Conservation (phyloP, 352 stramenopile genomes). For the Phytophthora megakarya region DNA sequence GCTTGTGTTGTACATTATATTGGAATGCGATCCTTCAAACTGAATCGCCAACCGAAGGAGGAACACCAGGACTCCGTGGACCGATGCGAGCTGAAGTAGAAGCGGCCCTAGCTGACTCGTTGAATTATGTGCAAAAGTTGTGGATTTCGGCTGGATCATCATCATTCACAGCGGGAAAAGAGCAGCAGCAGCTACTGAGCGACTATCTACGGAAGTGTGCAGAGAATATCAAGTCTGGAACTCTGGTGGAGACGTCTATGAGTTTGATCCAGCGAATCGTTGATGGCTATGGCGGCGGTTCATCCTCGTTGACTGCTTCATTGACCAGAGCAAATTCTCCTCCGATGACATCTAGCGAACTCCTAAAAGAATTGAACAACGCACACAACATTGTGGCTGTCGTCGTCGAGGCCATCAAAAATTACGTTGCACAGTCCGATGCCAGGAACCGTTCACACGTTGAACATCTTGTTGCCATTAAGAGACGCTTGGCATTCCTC, state of each 20-base stretch:
- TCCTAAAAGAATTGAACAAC: constrained; percentile 73
- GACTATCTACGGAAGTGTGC: constrained; percentile 80
- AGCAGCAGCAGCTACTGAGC: constrained; percentile 71
- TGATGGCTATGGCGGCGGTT: constrained; percentile 48
- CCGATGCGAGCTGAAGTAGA: constrained; percentile 60
- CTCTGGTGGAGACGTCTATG: constrained; percentile 75
- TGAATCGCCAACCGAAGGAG: constrained; percentile 24
- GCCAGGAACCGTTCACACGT: constrained; percentile 8
- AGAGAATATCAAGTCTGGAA: constrained; percentile 62
- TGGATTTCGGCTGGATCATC: constrained; percentile 54
- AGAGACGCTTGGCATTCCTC: constrained; percentile 72
- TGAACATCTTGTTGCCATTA: constrained; percentile 26
- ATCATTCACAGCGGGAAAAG: constrained; percentile 59
- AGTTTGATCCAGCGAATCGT: constrained; percentile 74
- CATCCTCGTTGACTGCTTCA: constrained; percentile 41
- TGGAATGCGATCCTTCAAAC: constrained; percentile 73
- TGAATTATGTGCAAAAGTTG: constrained; percentile 74
- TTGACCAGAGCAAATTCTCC: constrained; percentile 41
- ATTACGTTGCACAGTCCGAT: constrained; percentile 39
- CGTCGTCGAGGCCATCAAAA: constrained; percentile 62
- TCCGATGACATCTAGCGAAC: constrained; percentile 49
- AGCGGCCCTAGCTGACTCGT: constrained; percentile 62
- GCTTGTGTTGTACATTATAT: constrained; percentile 72
- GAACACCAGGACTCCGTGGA: constrained; percentile 25
- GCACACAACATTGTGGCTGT: constrained; percentile 63